Conservation (phyloP, 306 rosid species). For the Ochetophila trinervis region DNA sequence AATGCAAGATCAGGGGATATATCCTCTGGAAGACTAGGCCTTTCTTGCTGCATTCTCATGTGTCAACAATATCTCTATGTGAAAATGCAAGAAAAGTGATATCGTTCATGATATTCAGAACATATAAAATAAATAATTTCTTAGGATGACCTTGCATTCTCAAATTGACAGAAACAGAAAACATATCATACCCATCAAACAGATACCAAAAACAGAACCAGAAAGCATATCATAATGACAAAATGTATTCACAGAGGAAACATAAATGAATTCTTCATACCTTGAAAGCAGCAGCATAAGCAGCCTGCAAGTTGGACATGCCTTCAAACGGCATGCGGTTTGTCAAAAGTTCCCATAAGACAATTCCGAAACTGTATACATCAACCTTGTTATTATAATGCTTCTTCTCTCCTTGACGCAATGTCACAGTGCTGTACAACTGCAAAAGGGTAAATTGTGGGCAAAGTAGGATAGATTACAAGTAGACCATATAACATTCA, state of each 20-base stretch:
- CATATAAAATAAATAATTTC: too few species aligned
- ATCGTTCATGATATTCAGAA: not conserved
- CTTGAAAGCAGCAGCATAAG: constrained; percentile 99
- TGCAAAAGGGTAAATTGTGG: constrained; percentile 32
- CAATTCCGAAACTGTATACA: constrained; percentile 97
- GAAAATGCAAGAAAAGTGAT: not conserved
- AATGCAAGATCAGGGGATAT: constrained; percentile 72
- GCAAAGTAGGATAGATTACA: not conserved
- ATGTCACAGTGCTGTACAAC: constrained; percentile 95
- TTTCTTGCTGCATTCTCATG: constrained; percentile 79
- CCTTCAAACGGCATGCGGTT: constrained; percentile 99
- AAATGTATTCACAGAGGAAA: constrained; percentile 14
- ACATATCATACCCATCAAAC: not conserved
- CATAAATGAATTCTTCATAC: constrained; percentile 30
- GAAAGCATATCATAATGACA: not conserved
- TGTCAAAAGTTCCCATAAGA: constrained; percentile 92
- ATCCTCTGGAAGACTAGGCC: constrained; percentile 77
- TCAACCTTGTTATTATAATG: constrained; percentile 98
- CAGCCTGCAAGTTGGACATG: constrained; percentile 99
- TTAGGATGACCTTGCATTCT: too few species aligned
- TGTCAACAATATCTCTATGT: constrained; percentile 14
- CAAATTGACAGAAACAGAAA: not conserved
- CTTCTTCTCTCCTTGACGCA: constrained; percentile 97
- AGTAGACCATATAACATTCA: constrained; percentile 5
- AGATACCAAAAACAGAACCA: not conserved